These are phyloP conservation scores for Dalbergia oliveri DNA, from an alignment of 306 rosid genomes.

Conservation along the genomic window DNA sequence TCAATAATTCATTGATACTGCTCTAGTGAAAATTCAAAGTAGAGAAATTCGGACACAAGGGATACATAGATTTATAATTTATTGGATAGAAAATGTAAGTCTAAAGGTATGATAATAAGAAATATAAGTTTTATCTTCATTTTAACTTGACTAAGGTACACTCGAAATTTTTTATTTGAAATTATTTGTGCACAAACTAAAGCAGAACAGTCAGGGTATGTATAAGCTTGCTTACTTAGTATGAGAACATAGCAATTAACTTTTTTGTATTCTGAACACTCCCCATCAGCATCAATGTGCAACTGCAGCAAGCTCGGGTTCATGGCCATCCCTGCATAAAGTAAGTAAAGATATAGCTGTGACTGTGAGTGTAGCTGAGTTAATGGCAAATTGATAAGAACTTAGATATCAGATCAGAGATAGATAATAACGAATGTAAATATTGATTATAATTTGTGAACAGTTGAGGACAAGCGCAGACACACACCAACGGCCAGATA, in stretches of 20 bases:
- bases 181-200: constrained; percentile 7
- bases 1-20: constrained; percentile 7
- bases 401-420: no score
- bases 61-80: constrained; percentile 10
- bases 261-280: background rate
- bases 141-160: constrained; percentile 10
- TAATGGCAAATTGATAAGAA: no score
- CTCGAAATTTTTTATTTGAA: background rate
- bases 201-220: constrained; percentile 5
- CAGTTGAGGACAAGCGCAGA: no score
- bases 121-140: background rate
- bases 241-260: constrained; percentile 26
- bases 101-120: constrained; percentile 2
- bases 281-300: constrained; percentile 80
- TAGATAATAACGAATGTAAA: no score
- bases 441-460: no score
- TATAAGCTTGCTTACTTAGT: background rate
- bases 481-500: no score
- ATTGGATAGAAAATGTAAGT: background rate
- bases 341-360: background rate
- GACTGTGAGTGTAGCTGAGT: constrained; percentile 1
- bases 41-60: constrained; percentile 7
- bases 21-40: constrained; percentile 3
- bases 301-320: constrained; percentile 81
- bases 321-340: constrained; percentile 75